Evolutionary conservation across 768 basidiomycete genomes (phyloP).

Genomic region (Agrocybe pediades): DNA sequence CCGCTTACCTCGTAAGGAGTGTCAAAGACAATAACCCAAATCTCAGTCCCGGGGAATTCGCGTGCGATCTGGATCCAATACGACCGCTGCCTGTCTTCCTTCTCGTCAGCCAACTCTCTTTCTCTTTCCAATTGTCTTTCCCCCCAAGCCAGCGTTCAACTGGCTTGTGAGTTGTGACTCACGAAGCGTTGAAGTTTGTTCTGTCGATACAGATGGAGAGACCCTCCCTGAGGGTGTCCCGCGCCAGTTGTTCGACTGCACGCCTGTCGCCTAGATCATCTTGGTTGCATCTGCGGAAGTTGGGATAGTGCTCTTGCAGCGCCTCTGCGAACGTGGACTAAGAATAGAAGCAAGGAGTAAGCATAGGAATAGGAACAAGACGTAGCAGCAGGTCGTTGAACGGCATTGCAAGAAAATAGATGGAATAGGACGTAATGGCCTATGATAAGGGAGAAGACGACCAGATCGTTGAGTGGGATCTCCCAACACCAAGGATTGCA

Average conservation of each 20-base stretch:
- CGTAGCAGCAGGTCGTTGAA: no score
- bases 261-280: conserved; percentile 75
- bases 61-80: conserved; percentile 77
- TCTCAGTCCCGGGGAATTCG: conserved; percentile 59
- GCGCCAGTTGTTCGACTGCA: conserved; percentile 62
- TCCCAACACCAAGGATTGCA: no score
- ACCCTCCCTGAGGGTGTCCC: conserved; percentile 53
- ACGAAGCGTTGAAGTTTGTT: conserved; percentile 73
- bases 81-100: conserved; percentile 55
- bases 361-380: background rate
- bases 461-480: no score
- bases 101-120: conserved; percentile 15
- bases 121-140: conserved; percentile 1
- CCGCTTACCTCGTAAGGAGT: conserved; percentile 69
- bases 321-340: conserved; percentile 71
- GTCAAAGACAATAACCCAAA: conserved; percentile 80
- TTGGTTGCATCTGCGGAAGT: conserved; percentile 74
- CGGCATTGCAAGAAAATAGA: no score
- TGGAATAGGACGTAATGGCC: no score
- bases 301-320: conserved; percentile 60
- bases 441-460: no score
- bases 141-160: background rate
- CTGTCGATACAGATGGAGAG: conserved; percentile 79
- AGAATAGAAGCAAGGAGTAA: conserved; percentile 11
- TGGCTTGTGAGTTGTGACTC: conserved; percentile 25